phyloP scores from a whole-genome alignment of 129 eudicot genomes.

The Tanacetum coccineum region DNA sequence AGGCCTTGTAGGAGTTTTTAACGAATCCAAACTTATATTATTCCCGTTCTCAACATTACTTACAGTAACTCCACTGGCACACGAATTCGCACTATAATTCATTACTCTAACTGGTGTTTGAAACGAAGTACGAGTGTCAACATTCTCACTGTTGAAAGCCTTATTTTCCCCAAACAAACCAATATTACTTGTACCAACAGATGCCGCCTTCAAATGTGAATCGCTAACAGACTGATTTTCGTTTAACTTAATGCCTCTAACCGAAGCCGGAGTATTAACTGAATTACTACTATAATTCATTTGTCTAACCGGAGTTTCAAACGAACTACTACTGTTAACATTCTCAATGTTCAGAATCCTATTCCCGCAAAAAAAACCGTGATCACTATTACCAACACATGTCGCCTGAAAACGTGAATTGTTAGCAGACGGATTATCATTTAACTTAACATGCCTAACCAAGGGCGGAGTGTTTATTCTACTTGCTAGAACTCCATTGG shows the following conservation, averaged over 20 bases:
- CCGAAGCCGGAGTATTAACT: slow-evolving; percentile 21
- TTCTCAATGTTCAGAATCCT: too few relatives aligned
- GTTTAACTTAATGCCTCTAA: slow-evolving; percentile 21
- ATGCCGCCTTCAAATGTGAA: slow-evolving; percentile 4
- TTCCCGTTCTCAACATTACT: slow-evolving; percentile 23
- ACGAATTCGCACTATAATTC: slow-evolving; percentile 15
- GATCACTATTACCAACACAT: too few relatives aligned
- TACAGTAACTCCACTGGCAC: slow-evolving; percentile 20
- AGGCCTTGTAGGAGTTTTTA: slow-evolving; percentile 34
- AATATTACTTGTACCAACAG: slow-evolving; percentile 14
- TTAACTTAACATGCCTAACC: too few relatives aligned
- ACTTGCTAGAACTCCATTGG: too few relatives aligned
- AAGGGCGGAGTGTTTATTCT: too few relatives aligned
- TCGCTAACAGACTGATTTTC: slow-evolving; percentile 16
- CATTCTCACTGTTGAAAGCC: slow-evolving; percentile 18
- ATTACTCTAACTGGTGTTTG: slow-evolving; percentile 30
- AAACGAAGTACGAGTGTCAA: slow-evolving; percentile 12
- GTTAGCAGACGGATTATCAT: too few relatives aligned
- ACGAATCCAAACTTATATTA: slow-evolving; percentile 23
- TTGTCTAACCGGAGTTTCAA: too few relatives aligned
- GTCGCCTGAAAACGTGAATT: too few relatives aligned
- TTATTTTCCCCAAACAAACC: background rate
- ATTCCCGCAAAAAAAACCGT: too few relatives aligned
- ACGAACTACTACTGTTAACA: too few relatives aligned
- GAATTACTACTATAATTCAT: slow-evolving; percentile 2